Base-by-base conservation (phyloP, 2,329 filamentous ascomycete genomes). In the Zymoseptoria passerinii region DNA sequence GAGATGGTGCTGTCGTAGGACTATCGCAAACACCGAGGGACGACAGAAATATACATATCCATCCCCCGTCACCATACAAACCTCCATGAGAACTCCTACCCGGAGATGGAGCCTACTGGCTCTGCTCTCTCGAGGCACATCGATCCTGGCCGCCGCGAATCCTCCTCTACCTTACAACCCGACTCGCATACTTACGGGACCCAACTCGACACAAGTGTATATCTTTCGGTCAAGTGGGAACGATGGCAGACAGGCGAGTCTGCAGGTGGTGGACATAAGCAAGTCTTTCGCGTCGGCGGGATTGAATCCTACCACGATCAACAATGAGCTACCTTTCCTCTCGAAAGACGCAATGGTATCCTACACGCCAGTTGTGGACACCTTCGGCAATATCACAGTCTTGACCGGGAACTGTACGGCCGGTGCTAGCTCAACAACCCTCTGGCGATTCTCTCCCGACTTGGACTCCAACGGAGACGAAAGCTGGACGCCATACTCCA, bases 361-460 rank as follows among this genome's bases (percentile, higher is more conserved):
- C 0, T 94, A 90, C 67, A 80, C 85, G 6, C 84, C 90, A 0
- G 78, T 85, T 0, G 78, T 91, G 29, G 83, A 88, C 50, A 52
- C 52, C 1, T 79, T 83, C 67, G 90, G 89, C 16, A 83, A 85
- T 9, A 80, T 96, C 28, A 81, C 84, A 2, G 84, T 94, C 1
- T 87, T 90, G 57, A 79, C 86, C 0, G 92, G 92, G 2, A 80
- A 87, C 63, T 96, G 92, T 69, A 75, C 81, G 0, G 74, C 76
- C 28, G 75, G 79, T 1, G 76, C 75, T 3, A 74, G 73, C 44
- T 80, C 74, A 49, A 73, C 82, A 10, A 73, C 80, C 35, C 68
- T 95, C 57, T 96, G 90, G 90, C 83, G 77, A 20, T 92, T 87
- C 65, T 77, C 76, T 8, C 77, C 81, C 2, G 74, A 77, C 10